phyloP scores from a whole-genome alignment of 139 green algal species.

The Mychonastes homosphaera region DNA sequence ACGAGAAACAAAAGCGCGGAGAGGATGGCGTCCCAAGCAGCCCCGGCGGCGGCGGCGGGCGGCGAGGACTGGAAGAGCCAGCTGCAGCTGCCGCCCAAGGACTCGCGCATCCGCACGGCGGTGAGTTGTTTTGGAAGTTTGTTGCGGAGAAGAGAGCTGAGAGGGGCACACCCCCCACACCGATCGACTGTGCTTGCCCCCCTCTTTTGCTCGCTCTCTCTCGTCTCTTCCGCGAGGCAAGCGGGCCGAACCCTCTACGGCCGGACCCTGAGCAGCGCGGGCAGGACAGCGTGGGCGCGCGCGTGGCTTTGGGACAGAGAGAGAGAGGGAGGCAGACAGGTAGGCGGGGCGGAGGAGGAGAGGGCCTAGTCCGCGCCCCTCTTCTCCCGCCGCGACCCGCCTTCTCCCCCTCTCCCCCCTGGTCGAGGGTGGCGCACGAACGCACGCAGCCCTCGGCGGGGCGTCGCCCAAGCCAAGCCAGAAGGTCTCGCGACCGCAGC shows the following conservation, averaged over 20 bases:
- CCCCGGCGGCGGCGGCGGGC: background rate
- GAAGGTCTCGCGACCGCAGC: no score
- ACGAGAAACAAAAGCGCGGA: no score
- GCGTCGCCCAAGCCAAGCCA: no score
- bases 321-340: no score
- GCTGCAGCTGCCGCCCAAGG: slow-evolving; percentile 71
- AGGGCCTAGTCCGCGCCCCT: no score
- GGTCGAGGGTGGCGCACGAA: no score
- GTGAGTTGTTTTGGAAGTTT: slow-evolving; percentile 31
- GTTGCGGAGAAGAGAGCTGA: background rate
- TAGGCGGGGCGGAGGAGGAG: no score
- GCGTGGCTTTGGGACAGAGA: background rate
- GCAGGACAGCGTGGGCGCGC: background rate
- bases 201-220: background rate
- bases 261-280: background rate
- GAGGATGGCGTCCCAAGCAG: no score
- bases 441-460: no score
- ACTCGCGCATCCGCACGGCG: slow-evolving; percentile 81
- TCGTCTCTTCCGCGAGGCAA: no score
- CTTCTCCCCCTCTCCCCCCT: no score
- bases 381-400: no score
- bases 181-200: background rate
- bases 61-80: slow-evolving; percentile 69
- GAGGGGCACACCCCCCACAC: background rate
- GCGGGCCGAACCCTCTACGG: background rate